Conservation (phyloP, 2,329 filamentous ascomycete species). For the Pseudogymnoascus sp. region DNA sequence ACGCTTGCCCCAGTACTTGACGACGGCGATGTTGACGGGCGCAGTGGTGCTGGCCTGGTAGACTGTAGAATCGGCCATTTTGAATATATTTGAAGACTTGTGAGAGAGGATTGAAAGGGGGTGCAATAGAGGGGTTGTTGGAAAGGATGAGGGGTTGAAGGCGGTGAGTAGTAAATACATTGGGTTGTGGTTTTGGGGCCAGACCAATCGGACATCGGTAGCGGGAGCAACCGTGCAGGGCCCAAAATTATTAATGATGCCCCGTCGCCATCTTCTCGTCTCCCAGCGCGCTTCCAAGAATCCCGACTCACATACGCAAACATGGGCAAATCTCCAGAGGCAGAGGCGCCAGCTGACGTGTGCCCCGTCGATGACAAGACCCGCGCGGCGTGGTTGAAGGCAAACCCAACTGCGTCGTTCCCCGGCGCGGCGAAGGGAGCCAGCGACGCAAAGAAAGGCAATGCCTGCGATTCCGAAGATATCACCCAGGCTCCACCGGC, state of each 20-base stretch:
- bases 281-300: background rate
- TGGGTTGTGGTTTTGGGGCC: background rate
- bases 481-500: constrained; percentile 32
- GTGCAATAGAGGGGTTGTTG: background rate
- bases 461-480: constrained; percentile 30
- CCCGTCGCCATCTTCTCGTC: background rate
- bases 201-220: constrained; percentile 4
- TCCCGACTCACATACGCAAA: constrained; percentile 3
- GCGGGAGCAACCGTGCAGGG: constrained; percentile 5
- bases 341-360: constrained; percentile 31
- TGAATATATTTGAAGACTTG: constrained; percentile 11
- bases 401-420: constrained; percentile 25
- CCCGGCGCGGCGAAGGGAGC: constrained; percentile 24
- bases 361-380: constrained; percentile 91
- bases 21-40: constrained; percentile 95
- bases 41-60: constrained; percentile 94
- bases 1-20: constrained; percentile 99
- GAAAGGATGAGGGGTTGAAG: constrained; percentile 4
- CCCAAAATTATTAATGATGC: constrained; percentile 7
- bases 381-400: constrained; percentile 72
- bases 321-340: background rate
- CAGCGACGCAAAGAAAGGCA: constrained; percentile 24
- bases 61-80: constrained; percentile 39
- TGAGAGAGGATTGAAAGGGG: background rate
- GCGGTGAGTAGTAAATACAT: background rate